These are phyloP conservation scores for Trichoderma virens DNA, from an alignment of 495 filamentous ascomycete genomes.

Conservation along the genomic window DNA sequence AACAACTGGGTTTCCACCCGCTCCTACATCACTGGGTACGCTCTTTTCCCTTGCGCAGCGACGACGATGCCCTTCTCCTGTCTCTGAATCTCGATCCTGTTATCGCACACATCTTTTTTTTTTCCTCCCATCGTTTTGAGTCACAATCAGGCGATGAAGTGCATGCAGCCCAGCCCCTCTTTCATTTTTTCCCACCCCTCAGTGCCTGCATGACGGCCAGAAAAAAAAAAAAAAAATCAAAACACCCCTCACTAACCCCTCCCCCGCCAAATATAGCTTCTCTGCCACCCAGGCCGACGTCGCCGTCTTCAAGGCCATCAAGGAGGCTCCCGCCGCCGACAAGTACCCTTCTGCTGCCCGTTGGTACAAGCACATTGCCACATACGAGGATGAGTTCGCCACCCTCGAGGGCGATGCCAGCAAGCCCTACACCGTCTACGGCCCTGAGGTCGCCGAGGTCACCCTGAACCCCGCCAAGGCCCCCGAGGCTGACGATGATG, in stretches of 20 bases:
- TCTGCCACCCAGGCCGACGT: conserved; percentile 91
- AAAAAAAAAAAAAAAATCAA: conserved; percentile 2
- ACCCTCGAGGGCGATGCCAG: conserved; percentile 86
- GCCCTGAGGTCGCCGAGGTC: conserved; percentile 69
- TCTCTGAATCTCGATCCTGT: conserved; percentile 19
- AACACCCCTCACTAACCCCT: conserved; percentile 4
- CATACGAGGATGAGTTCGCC: conserved; percentile 83
- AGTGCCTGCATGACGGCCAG: background rate
- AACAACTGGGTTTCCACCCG: conserved; percentile 85
- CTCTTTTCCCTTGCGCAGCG: background rate
- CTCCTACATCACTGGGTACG: conserved; percentile 90
- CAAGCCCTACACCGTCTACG: conserved; percentile 80
- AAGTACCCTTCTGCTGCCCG: conserved; percentile 92
- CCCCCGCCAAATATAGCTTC: conserved; percentile 44
- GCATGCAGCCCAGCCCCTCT: conserved; percentile 2
- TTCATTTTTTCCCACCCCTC: conserved; percentile 2
- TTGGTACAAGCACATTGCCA: conserved; percentile 98
- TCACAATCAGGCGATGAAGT: background rate
- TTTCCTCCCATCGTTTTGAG: conserved; percentile 6
- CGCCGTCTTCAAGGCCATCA: conserved; percentile 84
- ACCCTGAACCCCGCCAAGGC: conserved; percentile 83
- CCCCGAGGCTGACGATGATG: conserved; percentile 70
- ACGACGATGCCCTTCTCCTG: background rate
- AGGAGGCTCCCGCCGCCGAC: conserved; percentile 59
- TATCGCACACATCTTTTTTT: conserved; percentile 15